A percentile compares a stretch with the other conserved stretches of the same genome.
Conservation (phyloP, 1,139 yeast species). For the Pneumocystis carinii region DNA sequence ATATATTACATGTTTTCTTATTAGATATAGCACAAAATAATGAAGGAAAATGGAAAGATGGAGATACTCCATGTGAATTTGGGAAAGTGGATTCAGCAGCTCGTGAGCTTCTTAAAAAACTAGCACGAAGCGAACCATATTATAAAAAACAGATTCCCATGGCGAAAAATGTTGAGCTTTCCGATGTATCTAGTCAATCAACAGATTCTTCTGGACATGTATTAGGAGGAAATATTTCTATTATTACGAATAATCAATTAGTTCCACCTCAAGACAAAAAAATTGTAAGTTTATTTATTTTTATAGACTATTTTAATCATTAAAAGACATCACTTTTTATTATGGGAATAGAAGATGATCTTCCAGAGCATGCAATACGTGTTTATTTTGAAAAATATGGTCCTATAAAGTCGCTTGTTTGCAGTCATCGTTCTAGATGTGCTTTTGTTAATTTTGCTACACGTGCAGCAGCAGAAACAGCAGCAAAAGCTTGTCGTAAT, state of each 20-base stretch:
- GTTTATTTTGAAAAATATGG: slow-evolving; percentile 36
- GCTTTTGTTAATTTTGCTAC: slow-evolving; percentile 46
- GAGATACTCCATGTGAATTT: slow-evolving; percentile 22
- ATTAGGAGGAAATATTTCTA: slow-evolving; percentile 8
- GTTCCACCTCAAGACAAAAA: slow-evolving; percentile 30
- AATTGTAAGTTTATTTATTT: slow-evolving; percentile 19
- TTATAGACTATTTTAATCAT: background rate
- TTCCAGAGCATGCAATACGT: slow-evolving; percentile 47
- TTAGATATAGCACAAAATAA: slow-evolving; percentile 30
- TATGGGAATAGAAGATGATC: slow-evolving; percentile 54
- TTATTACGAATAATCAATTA: slow-evolving; percentile 29
- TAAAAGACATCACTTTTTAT: slow-evolving; percentile 38
- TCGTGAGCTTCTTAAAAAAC: slow-evolving; percentile 26
- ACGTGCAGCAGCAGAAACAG: slow-evolving; percentile 39
- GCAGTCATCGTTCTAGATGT: slow-evolving; percentile 49
- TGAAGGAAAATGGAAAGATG: slow-evolving; percentile 20
- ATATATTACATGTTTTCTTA: slow-evolving; percentile 42
- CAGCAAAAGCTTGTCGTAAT: slow-evolving; percentile 31
- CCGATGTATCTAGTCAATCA: background rate
- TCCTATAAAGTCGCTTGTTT: slow-evolving; percentile 33
- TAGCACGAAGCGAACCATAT: slow-evolving; percentile 29
- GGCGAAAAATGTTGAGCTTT: background rate
- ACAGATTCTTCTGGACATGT: background rate
- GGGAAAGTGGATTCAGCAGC: slow-evolving; percentile 27
- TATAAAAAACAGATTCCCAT: slow-evolving; percentile 14